Evolutionary conservation across 345 rosid species (phyloP).

Genomic region (Lepidium sativum): DNA sequence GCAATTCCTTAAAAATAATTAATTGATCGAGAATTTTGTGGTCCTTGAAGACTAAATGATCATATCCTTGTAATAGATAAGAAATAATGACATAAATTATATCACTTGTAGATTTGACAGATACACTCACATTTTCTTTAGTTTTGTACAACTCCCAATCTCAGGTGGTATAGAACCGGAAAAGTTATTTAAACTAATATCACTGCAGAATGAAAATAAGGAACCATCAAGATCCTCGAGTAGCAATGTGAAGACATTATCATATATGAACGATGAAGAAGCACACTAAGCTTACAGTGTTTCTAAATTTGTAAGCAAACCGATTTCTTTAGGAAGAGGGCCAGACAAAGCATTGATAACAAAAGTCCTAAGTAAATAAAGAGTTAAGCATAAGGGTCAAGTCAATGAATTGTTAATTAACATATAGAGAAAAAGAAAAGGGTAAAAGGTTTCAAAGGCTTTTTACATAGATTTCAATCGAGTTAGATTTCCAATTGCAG

Average conservation of each 20-base stretch:
- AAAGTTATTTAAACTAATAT: constrained; percentile 45
- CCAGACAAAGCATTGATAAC: constrained; percentile 51
- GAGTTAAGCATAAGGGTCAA: background rate
- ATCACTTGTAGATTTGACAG: background rate
- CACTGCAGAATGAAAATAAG: constrained; percentile 22
- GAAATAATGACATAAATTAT: too few relatives aligned
- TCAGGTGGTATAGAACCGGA: constrained; percentile 57
- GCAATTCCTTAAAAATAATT: too few relatives aligned
- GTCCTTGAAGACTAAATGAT: background rate
- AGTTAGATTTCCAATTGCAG: too few relatives aligned
- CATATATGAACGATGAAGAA: background rate
- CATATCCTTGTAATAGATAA: too few relatives aligned
- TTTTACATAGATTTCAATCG: too few relatives aligned
- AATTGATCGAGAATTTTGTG: background rate
- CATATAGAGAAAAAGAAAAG: background rate
- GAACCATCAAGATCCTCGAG: background rate
- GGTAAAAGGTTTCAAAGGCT: background rate
- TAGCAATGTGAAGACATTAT: background rate
- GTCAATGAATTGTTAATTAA: background rate
- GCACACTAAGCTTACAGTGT: constrained; percentile 36
- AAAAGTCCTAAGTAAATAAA: constrained; percentile 28
- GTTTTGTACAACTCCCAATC: constrained; percentile 45
- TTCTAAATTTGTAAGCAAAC: constrained; percentile 43
- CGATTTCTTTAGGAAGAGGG: constrained; percentile 58
- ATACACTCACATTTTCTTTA: constrained; percentile 46